Percentiles rank a stretch among this genome's conserved stretches.
Evolutionary conservation across 345 rosid species (phyloP).

Genomic region (Orychophragmus violaceus): DNA sequence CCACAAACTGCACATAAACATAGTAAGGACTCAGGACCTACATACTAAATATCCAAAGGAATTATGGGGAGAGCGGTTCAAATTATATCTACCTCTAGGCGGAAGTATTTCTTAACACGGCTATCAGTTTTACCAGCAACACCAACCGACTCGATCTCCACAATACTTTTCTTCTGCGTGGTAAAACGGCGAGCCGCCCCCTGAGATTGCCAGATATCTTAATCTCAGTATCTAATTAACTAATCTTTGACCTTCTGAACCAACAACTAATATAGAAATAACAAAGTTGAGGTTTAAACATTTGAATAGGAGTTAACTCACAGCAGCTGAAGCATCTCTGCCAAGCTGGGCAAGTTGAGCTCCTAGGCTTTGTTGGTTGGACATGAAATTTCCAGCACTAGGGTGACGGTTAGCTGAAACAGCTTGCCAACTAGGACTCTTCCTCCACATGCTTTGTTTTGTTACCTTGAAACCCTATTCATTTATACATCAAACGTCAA

Average conservation of each 20-base stretch:
- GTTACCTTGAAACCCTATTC: conserved; percentile 79
- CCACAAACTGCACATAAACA: conserved; percentile 43
- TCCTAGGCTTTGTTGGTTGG: conserved; percentile 95
- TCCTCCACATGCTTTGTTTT: conserved; percentile 82
- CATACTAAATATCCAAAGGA: background rate
- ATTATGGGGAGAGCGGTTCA: background rate
- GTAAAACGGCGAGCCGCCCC: conserved; percentile 58
- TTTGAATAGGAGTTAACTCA: conserved; percentile 35
- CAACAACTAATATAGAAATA: background rate
- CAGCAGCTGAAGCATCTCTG: conserved; percentile 99
- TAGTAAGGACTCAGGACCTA: background rate
- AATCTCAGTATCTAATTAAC: background rate
- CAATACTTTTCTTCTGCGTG: conserved; percentile 45
- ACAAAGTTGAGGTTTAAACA: background rate
- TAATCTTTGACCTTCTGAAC: conserved; percentile 4
- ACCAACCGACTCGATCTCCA: conserved; percentile 69
- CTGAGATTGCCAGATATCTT: conserved; percentile 27
- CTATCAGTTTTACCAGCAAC: conserved; percentile 53
- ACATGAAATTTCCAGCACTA: conserved; percentile 73
- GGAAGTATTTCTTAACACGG: conserved; percentile 57
- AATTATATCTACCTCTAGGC: conserved; percentile 51
- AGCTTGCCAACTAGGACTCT: conserved; percentile 74
- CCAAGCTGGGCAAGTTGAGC: conserved; percentile 93
- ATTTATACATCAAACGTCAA: background rate
- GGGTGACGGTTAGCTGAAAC: conserved; percentile 81